Evolutionary conservation across 2,329 filamentous ascomycete species (phyloP).

Genomic region (Verticillium zaregamsianum): DNA sequence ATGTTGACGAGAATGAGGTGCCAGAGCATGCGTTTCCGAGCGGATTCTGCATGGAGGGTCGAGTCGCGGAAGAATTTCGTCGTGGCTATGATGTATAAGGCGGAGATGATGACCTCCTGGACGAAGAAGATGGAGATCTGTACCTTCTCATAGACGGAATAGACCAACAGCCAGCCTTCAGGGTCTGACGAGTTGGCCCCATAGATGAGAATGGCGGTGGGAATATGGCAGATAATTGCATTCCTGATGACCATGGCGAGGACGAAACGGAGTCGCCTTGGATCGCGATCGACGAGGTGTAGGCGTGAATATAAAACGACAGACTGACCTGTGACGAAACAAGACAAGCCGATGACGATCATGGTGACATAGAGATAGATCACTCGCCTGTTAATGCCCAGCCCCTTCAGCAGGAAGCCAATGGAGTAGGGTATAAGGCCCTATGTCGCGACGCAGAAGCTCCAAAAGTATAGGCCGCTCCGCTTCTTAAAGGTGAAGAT

Average conservation of each 20-base stretch:
- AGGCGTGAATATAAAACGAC: conserved; percentile 60
- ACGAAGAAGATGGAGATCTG: conserved; percentile 53
- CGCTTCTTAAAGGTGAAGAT: conserved; percentile 28
- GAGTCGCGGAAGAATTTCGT: conserved; percentile 30
- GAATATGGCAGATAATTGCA: conserved; percentile 46
- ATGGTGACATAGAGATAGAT: conserved; percentile 23
- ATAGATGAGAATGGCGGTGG: conserved; percentile 51
- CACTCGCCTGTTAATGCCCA: background rate
- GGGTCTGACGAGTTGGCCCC: conserved; percentile 37
- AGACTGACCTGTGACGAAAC: conserved; percentile 58
- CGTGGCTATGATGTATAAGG: conserved; percentile 49
- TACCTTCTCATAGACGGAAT: conserved; percentile 47
- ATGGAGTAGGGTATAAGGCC: conserved; percentile 31
- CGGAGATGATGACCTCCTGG: conserved; percentile 50
- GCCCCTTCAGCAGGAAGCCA: conserved; percentile 40
- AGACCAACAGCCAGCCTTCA: conserved; percentile 19
- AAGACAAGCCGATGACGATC: conserved; percentile 36
- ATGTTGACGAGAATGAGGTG: no score
- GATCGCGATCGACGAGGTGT: conserved; percentile 52
- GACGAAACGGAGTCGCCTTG: conserved; percentile 40
- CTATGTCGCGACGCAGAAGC: conserved; percentile 26
- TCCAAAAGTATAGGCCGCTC: conserved; percentile 33
- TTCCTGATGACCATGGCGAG: conserved; percentile 55
- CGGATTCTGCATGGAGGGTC: conserved; percentile 6
- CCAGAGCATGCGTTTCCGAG: conserved; percentile 20